Evolutionary conservation across 345 rosid species (phyloP), one percentile per base, ranked within the genome.

Genomic region (Hevea brasiliensis): DNA sequence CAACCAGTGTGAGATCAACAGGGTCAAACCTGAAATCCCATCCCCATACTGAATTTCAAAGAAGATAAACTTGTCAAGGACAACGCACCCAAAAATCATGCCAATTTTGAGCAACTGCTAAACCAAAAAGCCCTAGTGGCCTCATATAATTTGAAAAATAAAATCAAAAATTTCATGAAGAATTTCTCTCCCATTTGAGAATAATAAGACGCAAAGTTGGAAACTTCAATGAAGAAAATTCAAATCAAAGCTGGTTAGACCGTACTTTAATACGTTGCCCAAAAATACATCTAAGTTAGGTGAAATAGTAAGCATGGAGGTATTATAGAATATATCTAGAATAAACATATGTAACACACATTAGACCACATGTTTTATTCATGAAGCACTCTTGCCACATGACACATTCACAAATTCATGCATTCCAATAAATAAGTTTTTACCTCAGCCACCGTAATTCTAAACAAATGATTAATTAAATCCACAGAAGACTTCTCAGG

Each of bases 401-500:
- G n/a, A n/a, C n/a, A 67, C 59, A 61, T 45, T 59, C 50, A 45
- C 64, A 67, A 55, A 58, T 32, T 59, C 65, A n/a, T 66, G 72
- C 61, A 67, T 74, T 74, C 72, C 72, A 60, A 58, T 47, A 29
- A 50, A 58, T 60, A 68, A 68, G 65, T 58, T 67, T 29, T 29
- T 41, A 23, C 14, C 67, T 14, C 35, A 42, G 17, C 64, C 26
- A 51, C 69, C 44, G 27, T 59, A 65, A 72, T 47, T 44, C 74
- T 70, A 45, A 74, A 50, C 67, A 73, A 81, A 81, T 66, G 70
- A 77, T 67, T 70, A 72, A 82, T 79, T 70, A 82, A 83, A 40
- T 77, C 82, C 82, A 85, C 74, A 75, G 10, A 50, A 47, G 75
- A 65, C 85, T 82, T 80, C 72, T 55, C 72, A 75, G 71, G 79